phyloP scores from a whole-genome alignment of 495 filamentous ascomycete genomes.

The Penicillium flavigenum region DNA sequence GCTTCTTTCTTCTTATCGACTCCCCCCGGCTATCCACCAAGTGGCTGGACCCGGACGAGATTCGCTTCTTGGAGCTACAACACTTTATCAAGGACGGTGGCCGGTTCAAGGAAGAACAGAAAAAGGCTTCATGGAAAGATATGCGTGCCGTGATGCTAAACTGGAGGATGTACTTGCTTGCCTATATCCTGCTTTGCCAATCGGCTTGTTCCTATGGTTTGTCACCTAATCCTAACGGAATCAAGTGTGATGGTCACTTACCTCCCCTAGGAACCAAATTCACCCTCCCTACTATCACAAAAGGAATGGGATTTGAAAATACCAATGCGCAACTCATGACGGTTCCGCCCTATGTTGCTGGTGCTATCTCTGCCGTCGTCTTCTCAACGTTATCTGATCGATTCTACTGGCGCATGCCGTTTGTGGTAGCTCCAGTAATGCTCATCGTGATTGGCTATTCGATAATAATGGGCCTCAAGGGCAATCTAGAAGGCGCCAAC shows the following conservation, averaged over 20 bases:
- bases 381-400: constrained; percentile 37
- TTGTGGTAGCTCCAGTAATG: constrained; percentile 30
- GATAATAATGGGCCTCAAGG: constrained; percentile 29
- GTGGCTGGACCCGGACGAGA: constrained; percentile 29
- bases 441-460: constrained; percentile 34
- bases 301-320: constrained; percentile 30
- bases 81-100: constrained; percentile 36
- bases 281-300: constrained; percentile 33
- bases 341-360: constrained; percentile 35
- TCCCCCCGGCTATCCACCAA: constrained; percentile 20
- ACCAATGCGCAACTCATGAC: constrained; percentile 36
- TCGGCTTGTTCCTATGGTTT: constrained; percentile 30
- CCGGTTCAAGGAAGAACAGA: constrained; percentile 21
- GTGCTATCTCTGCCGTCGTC: constrained; percentile 32
- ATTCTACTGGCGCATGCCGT: constrained; percentile 42
- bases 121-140: constrained; percentile 23
- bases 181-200: constrained; percentile 31
- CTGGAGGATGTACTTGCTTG: constrained; percentile 32
- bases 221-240: background rate
- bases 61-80: constrained; percentile 29
- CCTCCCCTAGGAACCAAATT: constrained; percentile 27
- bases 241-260: background rate
- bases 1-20: constrained; percentile 51
- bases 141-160: constrained; percentile 23
- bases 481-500: constrained; percentile 27